phyloP scores from a whole-genome alignment of 2,329 filamentous ascomycete species.

The Colletotrichum shisoi region DNA sequence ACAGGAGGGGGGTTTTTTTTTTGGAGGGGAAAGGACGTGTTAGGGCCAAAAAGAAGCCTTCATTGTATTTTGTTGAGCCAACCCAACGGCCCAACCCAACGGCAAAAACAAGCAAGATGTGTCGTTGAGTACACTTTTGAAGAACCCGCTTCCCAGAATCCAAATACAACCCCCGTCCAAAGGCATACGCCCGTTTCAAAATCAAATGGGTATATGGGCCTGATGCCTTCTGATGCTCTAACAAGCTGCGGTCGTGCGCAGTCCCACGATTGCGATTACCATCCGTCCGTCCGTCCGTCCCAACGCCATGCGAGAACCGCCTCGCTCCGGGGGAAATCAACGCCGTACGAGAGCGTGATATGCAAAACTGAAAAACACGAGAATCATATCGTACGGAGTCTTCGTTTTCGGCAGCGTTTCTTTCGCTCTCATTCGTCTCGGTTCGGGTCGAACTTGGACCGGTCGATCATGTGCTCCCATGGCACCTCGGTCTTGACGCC shows the following conservation, averaged over 20 bases:
- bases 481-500: slow-evolving; percentile 22
- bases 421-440: slow-evolving; percentile 21
- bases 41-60: slow-evolving; percentile 1
- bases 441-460: slow-evolving; percentile 31
- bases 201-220: slow-evolving; percentile 37
- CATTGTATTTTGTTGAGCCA: background rate
- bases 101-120: background rate
- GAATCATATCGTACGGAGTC: background rate
- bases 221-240: slow-evolving; percentile 26
- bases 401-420: background rate
- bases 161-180: background rate
- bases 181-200: slow-evolving; percentile 10
- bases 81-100: slow-evolving; percentile 9
- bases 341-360: background rate
- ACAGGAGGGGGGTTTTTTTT: accelerated
- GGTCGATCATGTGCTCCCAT: slow-evolving; percentile 37
- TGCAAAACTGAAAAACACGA: no score
- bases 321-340: background rate
- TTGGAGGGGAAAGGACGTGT: background rate
- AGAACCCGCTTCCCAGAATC: slow-evolving; percentile 21
- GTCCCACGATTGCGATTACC: slow-evolving; percentile 9
- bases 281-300: background rate
- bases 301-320: slow-evolving; percentile 23
- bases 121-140: slow-evolving; percentile 11
- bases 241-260: slow-evolving; percentile 11